A percentile compares a stretch with the other conserved stretches of the same genome.
These are phyloP conservation scores for Vinca minor DNA, from an alignment of 257 asterid genomes.

Conservation along the genomic window DNA sequence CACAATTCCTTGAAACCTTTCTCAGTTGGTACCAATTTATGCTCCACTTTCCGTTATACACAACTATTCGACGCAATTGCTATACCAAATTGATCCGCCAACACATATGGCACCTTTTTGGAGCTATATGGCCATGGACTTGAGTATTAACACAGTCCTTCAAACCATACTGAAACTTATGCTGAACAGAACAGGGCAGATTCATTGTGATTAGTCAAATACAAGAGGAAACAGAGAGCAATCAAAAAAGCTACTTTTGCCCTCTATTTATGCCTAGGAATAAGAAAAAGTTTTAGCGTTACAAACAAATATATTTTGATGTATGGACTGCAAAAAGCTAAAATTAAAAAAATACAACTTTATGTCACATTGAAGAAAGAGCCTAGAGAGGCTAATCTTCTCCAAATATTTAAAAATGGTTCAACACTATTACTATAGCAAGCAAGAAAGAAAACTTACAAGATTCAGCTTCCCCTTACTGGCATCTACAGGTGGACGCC, in stretches of 20 bases:
- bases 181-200: not conserved
- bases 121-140: too few species aligned
- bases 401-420: not conserved
- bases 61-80: too few species aligned
- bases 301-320: not conserved
- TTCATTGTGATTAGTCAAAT: not conserved
- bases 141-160: too few species aligned
- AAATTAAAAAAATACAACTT: not conserved
- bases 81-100: too few species aligned
- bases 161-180: not conserved
- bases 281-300: not conserved
- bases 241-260: not conserved
- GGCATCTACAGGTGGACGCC: slow-evolving; percentile 64
- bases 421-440: slow-evolving; percentile 6
- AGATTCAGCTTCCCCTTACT: slow-evolving; percentile 51
- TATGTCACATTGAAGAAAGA: not conserved
- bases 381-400: too few species aligned
- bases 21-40: not conserved
- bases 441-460: slow-evolving; percentile 44
- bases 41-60: not conserved
- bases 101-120: too few species aligned
- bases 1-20: not conserved
- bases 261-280: not conserved
- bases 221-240: not conserved
- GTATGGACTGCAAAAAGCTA: not conserved